Conservation (phyloP, 2,329 filamentous ascomycete species). For the Camillea tinctor region DNA sequence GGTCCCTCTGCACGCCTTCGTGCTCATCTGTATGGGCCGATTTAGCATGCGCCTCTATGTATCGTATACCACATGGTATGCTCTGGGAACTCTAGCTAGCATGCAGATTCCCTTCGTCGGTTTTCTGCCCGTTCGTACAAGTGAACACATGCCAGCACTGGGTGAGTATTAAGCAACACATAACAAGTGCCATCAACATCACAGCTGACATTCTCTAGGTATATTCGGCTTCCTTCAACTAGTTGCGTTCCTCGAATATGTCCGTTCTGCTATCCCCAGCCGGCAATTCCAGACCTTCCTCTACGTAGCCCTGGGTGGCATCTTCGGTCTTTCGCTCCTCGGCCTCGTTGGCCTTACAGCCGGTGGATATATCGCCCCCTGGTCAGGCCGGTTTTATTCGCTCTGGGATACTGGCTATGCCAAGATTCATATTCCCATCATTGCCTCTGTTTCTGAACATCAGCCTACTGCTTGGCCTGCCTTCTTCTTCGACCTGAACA, state of each 20-base stretch:
- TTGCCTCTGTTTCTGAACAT: conserved; percentile 98
- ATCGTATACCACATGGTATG: conserved; percentile 97
- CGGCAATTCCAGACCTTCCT: conserved; percentile 94
- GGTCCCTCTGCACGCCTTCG: conserved; percentile 89
- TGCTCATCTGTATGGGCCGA: conserved; percentile 92
- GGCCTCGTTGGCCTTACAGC: conserved; percentile 85
- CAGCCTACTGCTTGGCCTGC: conserved; percentile 98
- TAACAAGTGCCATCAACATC: neutral
- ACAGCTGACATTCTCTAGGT: conserved; percentile 48
- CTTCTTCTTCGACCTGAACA: conserved; percentile 98
- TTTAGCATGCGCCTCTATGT: conserved; percentile 95
- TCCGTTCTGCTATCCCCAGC: conserved; percentile 82
- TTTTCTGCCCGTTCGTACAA: conserved; percentile 93
- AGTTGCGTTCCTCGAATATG: conserved; percentile 86
- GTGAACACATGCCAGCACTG: conserved; percentile 96
- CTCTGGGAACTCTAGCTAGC: conserved; percentile 89
- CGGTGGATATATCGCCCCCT: conserved; percentile 89
- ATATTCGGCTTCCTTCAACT: conserved; percentile 96
- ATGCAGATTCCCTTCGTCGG: conserved; percentile 99
- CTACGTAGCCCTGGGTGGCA: conserved; percentile 68
- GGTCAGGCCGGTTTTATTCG: conserved; percentile 98
- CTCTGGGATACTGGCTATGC: conserved; percentile 98
- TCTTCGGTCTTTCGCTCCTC: conserved; percentile 71
- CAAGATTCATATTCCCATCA: conserved; percentile 99
- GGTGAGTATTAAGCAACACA: conserved; percentile 52